phyloP scores from a whole-genome alignment of 768 basidiomycete genomes.

The Hypsizygus marmoreus region DNA sequence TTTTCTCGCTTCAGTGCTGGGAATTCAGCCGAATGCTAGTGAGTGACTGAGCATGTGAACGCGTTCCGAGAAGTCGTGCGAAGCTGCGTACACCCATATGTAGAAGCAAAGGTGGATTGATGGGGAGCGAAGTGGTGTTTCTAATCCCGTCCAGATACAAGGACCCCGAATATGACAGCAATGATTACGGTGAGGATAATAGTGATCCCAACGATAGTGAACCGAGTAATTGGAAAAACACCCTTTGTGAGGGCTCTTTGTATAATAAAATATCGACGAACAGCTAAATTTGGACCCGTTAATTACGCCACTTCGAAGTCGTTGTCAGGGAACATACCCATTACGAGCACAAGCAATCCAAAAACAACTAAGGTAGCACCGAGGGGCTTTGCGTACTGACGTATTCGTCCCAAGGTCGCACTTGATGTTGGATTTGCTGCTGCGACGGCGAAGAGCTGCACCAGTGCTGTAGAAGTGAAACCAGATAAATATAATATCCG shows the following conservation, averaged over 20 bases:
- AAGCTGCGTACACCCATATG: too few species aligned
- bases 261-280: slow-evolving; percentile 53
- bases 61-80: too few species aligned
- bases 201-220: slow-evolving; percentile 41
- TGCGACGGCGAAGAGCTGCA: slow-evolving; percentile 53
- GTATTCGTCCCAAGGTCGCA: slow-evolving; percentile 20
- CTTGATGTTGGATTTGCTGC: slow-evolving; percentile 14
- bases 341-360: slow-evolving; percentile 46
- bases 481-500: neutral
- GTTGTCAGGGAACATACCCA: slow-evolving; percentile 39
- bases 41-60: too few species aligned
- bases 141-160: slow-evolving; percentile 18
- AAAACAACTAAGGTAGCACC: slow-evolving; percentile 51
- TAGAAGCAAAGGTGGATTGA: too few species aligned
- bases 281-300: slow-evolving; percentile 33
- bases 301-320: neutral
- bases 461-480: slow-evolving; percentile 39
- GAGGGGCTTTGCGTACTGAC: slow-evolving; percentile 47
- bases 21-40: too few species aligned
- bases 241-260: slow-evolving; percentile 52
- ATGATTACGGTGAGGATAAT: slow-evolving; percentile 15
- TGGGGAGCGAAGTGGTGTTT: too few species aligned
- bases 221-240: slow-evolving; percentile 55
- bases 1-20: too few species aligned
- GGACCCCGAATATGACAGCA: slow-evolving; percentile 19